phyloP scores from a whole-genome alignment of 306 rosid genomes.

The Ceratonia siliqua region DNA sequence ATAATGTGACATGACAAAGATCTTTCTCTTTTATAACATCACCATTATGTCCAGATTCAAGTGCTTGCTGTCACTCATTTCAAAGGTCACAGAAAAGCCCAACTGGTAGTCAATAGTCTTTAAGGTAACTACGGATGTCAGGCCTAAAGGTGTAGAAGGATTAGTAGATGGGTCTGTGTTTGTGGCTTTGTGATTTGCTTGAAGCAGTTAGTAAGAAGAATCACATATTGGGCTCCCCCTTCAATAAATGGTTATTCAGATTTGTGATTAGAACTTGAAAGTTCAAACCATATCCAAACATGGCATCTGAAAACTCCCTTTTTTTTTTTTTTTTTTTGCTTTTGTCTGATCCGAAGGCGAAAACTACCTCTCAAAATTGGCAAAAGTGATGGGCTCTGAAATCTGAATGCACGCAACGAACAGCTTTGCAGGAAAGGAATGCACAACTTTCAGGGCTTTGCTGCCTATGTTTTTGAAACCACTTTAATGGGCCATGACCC shows the following conservation, averaged over 20 bases:
- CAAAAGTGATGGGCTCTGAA: background rate
- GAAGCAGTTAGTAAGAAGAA: too few species aligned
- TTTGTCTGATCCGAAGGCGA: background rate
- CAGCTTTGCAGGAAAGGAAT: background rate
- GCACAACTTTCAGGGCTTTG: background rate
- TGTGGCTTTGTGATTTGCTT: background rate
- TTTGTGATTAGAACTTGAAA: background rate
- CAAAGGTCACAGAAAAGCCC: background rate
- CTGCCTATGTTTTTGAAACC: background rate
- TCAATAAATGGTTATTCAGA: background rate
- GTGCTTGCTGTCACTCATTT: background rate
- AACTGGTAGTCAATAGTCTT: background rate
- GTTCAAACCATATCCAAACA: background rate
- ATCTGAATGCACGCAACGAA: background rate
- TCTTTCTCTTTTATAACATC: background rate
- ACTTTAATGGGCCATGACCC: slow-evolving; percentile 12
- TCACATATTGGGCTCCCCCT: background rate
- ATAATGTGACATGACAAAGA: background rate
- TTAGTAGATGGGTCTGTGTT: background rate
- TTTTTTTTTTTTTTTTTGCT: too few species aligned
- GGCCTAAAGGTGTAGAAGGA: background rate
- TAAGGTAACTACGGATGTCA: background rate
- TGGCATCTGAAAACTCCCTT: background rate
- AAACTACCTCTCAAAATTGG: background rate
- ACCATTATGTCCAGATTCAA: background rate